These are phyloP conservation scores for Dictyostelium purpureum DNA, from an alignment of 78 protist genomes.

Conservation along the genomic window DNA sequence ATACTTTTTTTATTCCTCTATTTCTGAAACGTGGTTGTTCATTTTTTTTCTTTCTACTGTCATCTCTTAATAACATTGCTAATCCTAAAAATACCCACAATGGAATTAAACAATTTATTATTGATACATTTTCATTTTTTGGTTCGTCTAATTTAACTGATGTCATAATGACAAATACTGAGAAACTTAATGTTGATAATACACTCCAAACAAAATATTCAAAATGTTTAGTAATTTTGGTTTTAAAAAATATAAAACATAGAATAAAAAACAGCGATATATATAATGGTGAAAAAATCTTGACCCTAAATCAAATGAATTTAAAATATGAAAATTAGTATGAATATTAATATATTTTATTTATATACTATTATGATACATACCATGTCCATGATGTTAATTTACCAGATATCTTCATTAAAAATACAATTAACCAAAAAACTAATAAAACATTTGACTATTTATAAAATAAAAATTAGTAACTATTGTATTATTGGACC, in stretches of 20 bases:
- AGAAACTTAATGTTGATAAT: neutral
- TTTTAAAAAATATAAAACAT: neutral
- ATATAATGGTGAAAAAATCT: slow-evolving; percentile 34
- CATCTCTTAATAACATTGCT: neutral
- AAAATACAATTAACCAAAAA: neutral
- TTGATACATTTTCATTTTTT: neutral
- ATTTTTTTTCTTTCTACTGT: neutral
- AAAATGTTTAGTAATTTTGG: neutral
- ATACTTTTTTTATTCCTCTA: neutral
- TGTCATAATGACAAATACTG: neutral
- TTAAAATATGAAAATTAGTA: neutral
- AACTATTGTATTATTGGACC: no score
- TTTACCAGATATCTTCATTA: neutral
- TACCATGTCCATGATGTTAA: neutral
- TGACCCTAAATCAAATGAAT: neutral
- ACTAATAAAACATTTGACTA: no score
- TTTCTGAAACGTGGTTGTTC: neutral
- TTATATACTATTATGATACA: neutral
- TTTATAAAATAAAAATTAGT: no score
- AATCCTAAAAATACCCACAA: slow-evolving; percentile 58
- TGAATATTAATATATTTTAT: neutral
- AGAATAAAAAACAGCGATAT: neutral
- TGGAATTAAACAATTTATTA: slow-evolving; percentile 14
- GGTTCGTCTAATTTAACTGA: neutral
- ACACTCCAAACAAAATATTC: slow-evolving; percentile 9